phyloP scores from a whole-genome alignment of 331 rosid genomes.

The Malus hybrid region DNA sequence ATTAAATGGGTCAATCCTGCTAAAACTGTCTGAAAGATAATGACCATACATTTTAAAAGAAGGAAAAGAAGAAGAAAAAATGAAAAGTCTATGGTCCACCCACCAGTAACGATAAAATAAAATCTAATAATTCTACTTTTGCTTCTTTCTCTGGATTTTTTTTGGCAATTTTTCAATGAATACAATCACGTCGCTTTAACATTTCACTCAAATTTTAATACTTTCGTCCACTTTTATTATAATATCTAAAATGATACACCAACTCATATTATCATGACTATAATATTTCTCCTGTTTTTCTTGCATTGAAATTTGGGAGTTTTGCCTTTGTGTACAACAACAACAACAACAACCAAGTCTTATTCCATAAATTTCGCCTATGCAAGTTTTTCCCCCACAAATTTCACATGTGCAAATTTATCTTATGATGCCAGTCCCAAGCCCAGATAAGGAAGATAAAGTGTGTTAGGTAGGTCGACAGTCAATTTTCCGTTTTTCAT shows the following conservation, averaged over 20 bases:
- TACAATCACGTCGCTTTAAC: fast-evolving
- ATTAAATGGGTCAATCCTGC: not conserved
- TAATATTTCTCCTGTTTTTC: not conserved
- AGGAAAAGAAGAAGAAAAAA: not conserved
- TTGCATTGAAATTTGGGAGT: not conserved
- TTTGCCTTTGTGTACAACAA: no score
- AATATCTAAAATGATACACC: no score
- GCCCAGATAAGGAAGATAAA: no score
- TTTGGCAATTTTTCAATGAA: no score
- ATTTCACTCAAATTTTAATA: no score
- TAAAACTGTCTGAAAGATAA: not conserved
- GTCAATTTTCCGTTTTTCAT: no score
- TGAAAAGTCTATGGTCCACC: slow-evolving; percentile 20
- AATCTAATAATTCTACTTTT: not conserved
- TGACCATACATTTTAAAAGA: not conserved
- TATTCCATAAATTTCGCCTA: fast-evolving
- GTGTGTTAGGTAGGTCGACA: no score
- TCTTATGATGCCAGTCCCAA: no score
- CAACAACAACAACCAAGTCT: no score
- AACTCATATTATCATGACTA: not conserved
- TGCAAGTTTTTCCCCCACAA: no score
- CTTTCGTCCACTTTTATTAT: no score
- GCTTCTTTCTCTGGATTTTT: not conserved
- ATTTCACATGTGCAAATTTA: no score
- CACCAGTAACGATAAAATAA: slow-evolving; percentile 1